A percentile compares a stretch with the other conserved stretches of the same genome.
These are phyloP conservation scores for Erigeron philadelphicus DNA, from an alignment of 140 eudicot genomes.

Conservation along the genomic window DNA sequence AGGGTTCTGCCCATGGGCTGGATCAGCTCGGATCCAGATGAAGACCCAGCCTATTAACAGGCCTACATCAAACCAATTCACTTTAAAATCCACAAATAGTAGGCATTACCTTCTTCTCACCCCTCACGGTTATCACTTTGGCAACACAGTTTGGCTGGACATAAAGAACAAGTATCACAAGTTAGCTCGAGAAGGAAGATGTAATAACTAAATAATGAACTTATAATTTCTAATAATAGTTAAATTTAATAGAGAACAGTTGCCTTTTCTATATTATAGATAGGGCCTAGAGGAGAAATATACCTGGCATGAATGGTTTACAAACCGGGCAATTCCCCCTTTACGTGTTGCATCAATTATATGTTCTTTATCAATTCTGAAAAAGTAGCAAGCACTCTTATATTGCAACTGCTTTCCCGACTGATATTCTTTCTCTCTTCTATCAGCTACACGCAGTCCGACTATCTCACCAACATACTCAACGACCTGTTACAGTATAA, in stretches of 20 bases:
- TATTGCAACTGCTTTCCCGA: constrained; percentile 64
- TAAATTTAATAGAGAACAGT: background rate
- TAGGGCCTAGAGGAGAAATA: background rate
- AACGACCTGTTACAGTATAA: constrained; percentile 45
- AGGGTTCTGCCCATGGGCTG: too few relatives aligned
- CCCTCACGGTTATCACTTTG: constrained; percentile 58
- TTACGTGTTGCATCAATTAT: constrained; percentile 75
- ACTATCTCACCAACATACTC: constrained; percentile 87
- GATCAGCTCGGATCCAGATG: too few relatives aligned
- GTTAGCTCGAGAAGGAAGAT: constrained; percentile 29
- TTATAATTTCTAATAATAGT: background rate
- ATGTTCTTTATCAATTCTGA: constrained; percentile 69
- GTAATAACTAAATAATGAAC: background rate
- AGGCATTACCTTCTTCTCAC: constrained; percentile 64
- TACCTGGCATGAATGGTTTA: constrained; percentile 82
- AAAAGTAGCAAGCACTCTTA: constrained; percentile 80
- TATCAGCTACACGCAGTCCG: constrained; percentile 78
- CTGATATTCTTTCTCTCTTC: constrained; percentile 67
- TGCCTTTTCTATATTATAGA: background rate
- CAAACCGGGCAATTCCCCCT: constrained; percentile 87
- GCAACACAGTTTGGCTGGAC: constrained; percentile 81
- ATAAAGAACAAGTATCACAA: constrained; percentile 17
- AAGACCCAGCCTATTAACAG: background rate
- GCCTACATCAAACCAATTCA: background rate
- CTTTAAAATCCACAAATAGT: background rate